phyloP scores from a whole-genome alignment of 2,329 filamentous ascomycete genomes.

The Ophiostoma triangulosporum region DNA sequence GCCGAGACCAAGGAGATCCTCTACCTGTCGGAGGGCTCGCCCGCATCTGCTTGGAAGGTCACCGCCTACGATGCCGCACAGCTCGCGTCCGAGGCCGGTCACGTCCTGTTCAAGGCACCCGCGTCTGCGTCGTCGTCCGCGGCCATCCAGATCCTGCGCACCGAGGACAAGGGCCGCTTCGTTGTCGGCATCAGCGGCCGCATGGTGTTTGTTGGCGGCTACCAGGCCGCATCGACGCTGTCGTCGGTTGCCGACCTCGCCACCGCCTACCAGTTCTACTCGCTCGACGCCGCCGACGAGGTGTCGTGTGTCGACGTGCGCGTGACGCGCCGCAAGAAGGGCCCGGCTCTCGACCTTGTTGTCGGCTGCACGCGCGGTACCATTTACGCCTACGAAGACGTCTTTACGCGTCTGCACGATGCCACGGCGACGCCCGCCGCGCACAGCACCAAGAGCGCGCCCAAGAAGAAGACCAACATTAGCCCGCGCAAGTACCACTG shows the following conservation, averaged over 20 bases:
- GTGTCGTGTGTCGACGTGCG: conserved; percentile 56
- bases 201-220: conserved; percentile 47
- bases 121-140: not conserved
- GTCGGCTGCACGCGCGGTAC: conserved; percentile 64
- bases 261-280: conserved; percentile 40
- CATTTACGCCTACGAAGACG: conserved; percentile 70
- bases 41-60: conserved; percentile 27
- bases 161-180: conserved; percentile 38
- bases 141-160: conserved; percentile 28
- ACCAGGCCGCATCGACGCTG: conserved; percentile 20
- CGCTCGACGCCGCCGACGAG: conserved; percentile 46
- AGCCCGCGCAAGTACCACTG: conserved; percentile 66
- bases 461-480: conserved; percentile 31
- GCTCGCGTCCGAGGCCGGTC: conserved; percentile 6
- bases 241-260: conserved; percentile 28
- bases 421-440: conserved; percentile 19
- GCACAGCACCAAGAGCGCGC: conserved; percentile 10
- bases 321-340: conserved; percentile 22
- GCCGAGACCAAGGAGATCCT: conserved; percentile 29
- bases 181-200: conserved; percentile 41
- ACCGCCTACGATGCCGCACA: conserved; percentile 27
- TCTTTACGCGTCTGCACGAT: conserved; percentile 44
- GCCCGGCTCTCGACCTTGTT: conserved; percentile 43
- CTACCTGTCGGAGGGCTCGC: conserved; percentile 34
- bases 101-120: conserved; percentile 10